phyloP scores from a whole-genome alignment of 179 eudicot species.

The Camellia oleifera region DNA sequence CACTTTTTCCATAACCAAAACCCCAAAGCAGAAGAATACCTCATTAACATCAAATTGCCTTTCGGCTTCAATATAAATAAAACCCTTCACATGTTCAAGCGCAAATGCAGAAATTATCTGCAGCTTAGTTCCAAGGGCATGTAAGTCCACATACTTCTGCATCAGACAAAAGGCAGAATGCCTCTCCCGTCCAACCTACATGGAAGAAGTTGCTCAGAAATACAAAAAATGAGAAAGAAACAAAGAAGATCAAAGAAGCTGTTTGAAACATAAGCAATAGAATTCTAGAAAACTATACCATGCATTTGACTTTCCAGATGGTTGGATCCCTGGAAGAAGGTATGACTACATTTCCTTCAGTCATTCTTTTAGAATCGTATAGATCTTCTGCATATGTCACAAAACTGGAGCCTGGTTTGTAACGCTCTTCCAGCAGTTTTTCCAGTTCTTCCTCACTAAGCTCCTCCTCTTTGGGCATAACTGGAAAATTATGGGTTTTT shows the following conservation, averaged over 20 bases:
- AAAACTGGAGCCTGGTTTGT: conserved; percentile 61
- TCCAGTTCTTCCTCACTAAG: conserved; percentile 80
- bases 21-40: conserved; percentile 33
- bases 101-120: conserved; percentile 80
- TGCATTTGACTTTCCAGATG: conserved; percentile 97
- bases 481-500: conserved; percentile 43
- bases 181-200: conserved; percentile 93
- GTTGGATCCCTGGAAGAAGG: conserved; percentile 56
- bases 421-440: conserved; percentile 67
- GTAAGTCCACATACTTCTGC: conserved; percentile 80
- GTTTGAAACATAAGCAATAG: background rate
- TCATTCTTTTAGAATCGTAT: conserved; percentile 37
- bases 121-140: conserved; percentile 65
- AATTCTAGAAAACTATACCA: conserved; percentile 40
- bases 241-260: background rate
- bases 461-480: conserved; percentile 83
- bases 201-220: conserved; percentile 16
- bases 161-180: conserved; percentile 82
- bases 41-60: conserved; percentile 75
- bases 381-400: conserved; percentile 77
- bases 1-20: background rate
- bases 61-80: conserved; percentile 79
- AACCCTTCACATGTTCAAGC: conserved; percentile 84
- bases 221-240: background rate
- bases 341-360: conserved; percentile 27